phyloP scores from a whole-genome alignment of 768 basidiomycete species.

The Lactarius vividus region DNA sequence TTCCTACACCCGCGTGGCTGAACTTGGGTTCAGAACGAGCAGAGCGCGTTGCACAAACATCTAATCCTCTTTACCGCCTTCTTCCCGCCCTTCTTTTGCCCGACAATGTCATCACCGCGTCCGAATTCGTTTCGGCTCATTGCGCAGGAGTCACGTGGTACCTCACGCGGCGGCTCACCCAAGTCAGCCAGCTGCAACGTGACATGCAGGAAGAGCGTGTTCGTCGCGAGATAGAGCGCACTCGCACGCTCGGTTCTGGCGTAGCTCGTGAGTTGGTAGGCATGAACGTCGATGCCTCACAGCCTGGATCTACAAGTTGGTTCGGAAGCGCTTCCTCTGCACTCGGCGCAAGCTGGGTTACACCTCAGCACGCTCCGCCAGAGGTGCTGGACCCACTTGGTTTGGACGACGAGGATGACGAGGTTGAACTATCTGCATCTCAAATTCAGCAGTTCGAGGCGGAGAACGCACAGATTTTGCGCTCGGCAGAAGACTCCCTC shows the following conservation, averaged over 20 bases:
- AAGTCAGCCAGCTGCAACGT: constrained; percentile 74
- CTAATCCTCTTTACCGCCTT: constrained; percentile 63
- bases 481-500: constrained; percentile 79
- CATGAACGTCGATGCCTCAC: constrained; percentile 39
- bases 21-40: constrained; percentile 50
- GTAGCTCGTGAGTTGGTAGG: constrained; percentile 61
- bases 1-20: constrained; percentile 24
- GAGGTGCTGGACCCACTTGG: constrained; percentile 45
- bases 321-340: constrained; percentile 44
- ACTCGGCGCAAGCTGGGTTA: constrained; percentile 45
- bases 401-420: constrained; percentile 65
- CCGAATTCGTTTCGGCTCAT: constrained; percentile 83
- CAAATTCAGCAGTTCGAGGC: constrained; percentile 92
- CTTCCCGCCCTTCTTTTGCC: constrained; percentile 69
- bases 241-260: constrained; percentile 78
- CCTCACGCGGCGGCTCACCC: constrained; percentile 75
- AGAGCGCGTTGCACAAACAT: constrained; percentile 61
- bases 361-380: constrained; percentile 37
- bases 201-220: constrained; percentile 94
- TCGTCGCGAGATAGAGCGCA: constrained; percentile 81
- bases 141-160: constrained; percentile 92
- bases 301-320: constrained; percentile 51
- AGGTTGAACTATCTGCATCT: constrained; percentile 76
- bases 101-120: constrained; percentile 50
- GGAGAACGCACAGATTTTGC: constrained; percentile 86